A percentile compares a stretch with the other conserved stretches of the same genome.
Evolutionary conservation across 2,329 filamentous ascomycete species (phyloP).

Genomic region (Colletotrichum nymphaeae): DNA sequence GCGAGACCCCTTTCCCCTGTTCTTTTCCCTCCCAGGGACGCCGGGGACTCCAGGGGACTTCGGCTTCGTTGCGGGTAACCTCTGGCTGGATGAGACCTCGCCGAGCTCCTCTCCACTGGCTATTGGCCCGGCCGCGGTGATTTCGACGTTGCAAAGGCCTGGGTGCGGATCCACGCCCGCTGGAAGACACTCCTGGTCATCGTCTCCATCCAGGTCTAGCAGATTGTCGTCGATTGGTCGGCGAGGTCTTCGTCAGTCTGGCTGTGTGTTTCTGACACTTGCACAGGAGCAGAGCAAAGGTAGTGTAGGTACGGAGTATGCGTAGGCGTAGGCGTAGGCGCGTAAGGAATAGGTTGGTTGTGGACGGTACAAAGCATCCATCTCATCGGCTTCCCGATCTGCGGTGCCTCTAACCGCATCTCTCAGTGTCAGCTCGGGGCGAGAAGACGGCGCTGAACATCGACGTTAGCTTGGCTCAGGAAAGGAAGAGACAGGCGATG

Average conservation of each 20-base stretch:
- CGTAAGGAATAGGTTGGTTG: not conserved
- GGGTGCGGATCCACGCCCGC: conserved; percentile 22
- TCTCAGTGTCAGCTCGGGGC: not conserved
- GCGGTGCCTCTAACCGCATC: not conserved
- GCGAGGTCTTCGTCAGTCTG: not conserved
- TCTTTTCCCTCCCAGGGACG: conserved; percentile 1
- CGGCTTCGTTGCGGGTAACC: not conserved
- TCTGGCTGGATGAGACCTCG: not conserved
- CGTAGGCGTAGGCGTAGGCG: too few relatives aligned
- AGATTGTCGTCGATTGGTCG: not conserved
- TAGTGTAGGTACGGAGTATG: not conserved
- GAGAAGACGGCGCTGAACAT: not conserved
- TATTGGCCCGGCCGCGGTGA: conserved; percentile 28
- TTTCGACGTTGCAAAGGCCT: conserved; percentile 29
- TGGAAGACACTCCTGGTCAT: conserved; percentile 8
- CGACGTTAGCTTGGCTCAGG: not conserved
- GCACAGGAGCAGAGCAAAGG: not conserved
- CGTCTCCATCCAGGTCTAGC: not conserved
- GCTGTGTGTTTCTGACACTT: not conserved
- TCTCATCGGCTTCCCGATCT: not conserved
- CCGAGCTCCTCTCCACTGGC: conserved; percentile 16
- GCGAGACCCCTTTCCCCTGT: conserved; percentile 5
- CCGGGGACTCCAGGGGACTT: not conserved
- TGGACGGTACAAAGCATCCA: not conserved
- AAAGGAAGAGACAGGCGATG: conserved; percentile 7